Percentiles rank a stretch among this genome's conserved stretches.
Conservation (phyloP, 2,329 filamentous ascomycete genomes). For the Aspergillus floridensis region DNA sequence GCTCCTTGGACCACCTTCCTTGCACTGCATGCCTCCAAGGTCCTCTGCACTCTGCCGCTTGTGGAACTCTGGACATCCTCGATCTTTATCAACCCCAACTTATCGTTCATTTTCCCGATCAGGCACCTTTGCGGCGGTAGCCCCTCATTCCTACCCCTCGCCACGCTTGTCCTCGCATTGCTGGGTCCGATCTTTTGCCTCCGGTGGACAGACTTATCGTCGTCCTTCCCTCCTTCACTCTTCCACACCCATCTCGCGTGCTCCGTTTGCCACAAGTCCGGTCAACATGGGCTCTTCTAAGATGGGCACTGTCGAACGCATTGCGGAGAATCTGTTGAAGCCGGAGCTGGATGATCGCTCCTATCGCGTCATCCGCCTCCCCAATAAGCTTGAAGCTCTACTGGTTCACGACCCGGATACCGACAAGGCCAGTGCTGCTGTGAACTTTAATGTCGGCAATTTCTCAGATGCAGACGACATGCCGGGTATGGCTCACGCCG, state of each 20-base stretch:
- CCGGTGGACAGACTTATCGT: neutral
- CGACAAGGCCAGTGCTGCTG: conserved; percentile 92
- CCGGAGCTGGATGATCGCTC: conserved; percentile 79
- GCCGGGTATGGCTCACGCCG: conserved; percentile 92
- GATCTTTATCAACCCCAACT: conserved; percentile 11
- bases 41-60: conserved; percentile 28
- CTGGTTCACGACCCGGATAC: conserved; percentile 92
- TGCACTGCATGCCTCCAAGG: conserved; percentile 37
- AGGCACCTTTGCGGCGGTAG: conserved; percentile 15
- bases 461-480: conserved; percentile 90
- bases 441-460: conserved; percentile 94
- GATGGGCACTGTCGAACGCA: conserved; percentile 40
- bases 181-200: conserved; percentile 11
- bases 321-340: conserved; percentile 75
- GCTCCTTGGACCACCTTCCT: conserved; percentile 4
- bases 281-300: conserved; percentile 15
- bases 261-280: conserved; percentile 19
- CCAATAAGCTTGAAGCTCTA: conserved; percentile 85
- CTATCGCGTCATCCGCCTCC: conserved; percentile 81
- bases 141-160: conserved; percentile 19
- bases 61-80: conserved; percentile 20
- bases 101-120: conserved; percentile 16
- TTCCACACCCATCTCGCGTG: conserved; percentile 20
- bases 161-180: conserved; percentile 15
- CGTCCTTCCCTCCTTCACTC: conserved; percentile 9